A percentile compares a stretch with the other conserved stretches of the same genome.
Conservation (phyloP, 176 grass and related monocot species). For the Tillandsia leiboldiana region DNA sequence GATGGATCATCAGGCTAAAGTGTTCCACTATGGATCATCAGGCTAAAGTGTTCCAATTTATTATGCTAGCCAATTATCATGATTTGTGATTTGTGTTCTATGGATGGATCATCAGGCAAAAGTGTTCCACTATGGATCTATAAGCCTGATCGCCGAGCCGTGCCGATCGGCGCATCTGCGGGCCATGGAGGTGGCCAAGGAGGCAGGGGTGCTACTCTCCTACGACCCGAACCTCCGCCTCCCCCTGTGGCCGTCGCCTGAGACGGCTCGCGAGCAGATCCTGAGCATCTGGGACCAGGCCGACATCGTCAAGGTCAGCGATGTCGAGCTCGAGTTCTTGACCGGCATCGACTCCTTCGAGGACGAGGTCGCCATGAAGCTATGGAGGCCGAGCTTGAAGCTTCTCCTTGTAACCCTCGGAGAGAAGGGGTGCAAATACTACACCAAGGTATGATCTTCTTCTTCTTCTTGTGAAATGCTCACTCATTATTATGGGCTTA, state of each 20-base stretch:
- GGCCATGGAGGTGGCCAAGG: conserved; percentile 69
- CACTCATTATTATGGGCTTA: not conserved
- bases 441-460: conserved; percentile 45
- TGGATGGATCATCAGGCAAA: conserved; percentile 35
- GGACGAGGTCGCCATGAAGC: conserved; percentile 66
- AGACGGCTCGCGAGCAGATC: conserved; percentile 68
- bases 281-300: conserved; percentile 94
- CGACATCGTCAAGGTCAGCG: conserved; percentile 93
- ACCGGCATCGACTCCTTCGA: conserved; percentile 59
- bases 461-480: conserved; percentile 4
- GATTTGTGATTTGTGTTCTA: no score
- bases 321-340: conserved; percentile 84
- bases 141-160: conserved; percentile 88
- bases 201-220: conserved; percentile 75
- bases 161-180: conserved; percentile 72
- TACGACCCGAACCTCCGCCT: conserved; percentile 85
- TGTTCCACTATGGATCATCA: conserved; percentile 96
- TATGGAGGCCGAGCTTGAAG: conserved; percentile 74
- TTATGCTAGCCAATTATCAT: no score
- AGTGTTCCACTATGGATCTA: conserved; percentile 89
- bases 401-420: conserved; percentile 79
- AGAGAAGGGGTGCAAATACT: conserved; percentile 91
- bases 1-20: conserved; percentile 37
- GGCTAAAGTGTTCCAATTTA: no score
- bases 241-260: conserved; percentile 75